phyloP scores from a whole-genome alignment of 208 protist species.

The Herpetomonas muscarum region DNA sequence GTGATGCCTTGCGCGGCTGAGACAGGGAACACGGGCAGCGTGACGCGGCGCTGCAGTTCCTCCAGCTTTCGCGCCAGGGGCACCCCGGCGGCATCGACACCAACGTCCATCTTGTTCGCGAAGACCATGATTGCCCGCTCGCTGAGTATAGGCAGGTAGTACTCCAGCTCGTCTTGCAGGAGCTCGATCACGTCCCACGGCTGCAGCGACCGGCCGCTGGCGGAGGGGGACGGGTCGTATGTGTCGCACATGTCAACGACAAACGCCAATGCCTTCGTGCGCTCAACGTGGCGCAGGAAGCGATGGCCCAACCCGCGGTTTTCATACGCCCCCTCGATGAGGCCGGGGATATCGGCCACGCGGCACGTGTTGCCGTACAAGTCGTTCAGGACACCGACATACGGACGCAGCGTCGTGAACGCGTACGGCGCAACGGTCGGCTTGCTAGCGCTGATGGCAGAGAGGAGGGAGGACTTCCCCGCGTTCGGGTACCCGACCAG shows the following conservation, averaged over 20 bases:
- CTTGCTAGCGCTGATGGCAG: conserved; percentile 82
- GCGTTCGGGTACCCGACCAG: conserved; percentile 92
- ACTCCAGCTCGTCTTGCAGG: conserved; percentile 79
- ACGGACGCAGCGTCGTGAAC: conserved; percentile 90
- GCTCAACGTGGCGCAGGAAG: conserved; percentile 92
- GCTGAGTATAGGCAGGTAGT: conserved; percentile 74
- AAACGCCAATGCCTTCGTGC: conserved; percentile 79
- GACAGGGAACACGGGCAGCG: conserved; percentile 85
- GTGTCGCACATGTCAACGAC: conserved; percentile 88
- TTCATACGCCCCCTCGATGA: conserved; percentile 91
- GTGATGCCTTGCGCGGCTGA: conserved; percentile 74
- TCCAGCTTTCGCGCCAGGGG: conserved; percentile 47
- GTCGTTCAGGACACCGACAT: conserved; percentile 83
- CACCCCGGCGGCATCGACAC: conserved; percentile 42
- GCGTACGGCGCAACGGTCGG: conserved; percentile 83
- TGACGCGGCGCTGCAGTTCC: conserved; percentile 55
- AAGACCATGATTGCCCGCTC: conserved; percentile 77
- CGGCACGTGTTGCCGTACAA: conserved; percentile 79
- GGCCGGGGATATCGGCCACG: conserved; percentile 86
- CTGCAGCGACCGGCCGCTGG: conserved; percentile 22
- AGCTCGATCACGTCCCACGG: conserved; percentile 83
- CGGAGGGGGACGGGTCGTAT: conserved; percentile 33
- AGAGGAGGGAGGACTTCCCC: conserved; percentile 90
- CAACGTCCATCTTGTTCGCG: conserved; percentile 91
- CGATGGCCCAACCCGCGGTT: conserved; percentile 85